Conservation (phyloP, 257 asterid species). For the Ocimum tenuiflorum region DNA sequence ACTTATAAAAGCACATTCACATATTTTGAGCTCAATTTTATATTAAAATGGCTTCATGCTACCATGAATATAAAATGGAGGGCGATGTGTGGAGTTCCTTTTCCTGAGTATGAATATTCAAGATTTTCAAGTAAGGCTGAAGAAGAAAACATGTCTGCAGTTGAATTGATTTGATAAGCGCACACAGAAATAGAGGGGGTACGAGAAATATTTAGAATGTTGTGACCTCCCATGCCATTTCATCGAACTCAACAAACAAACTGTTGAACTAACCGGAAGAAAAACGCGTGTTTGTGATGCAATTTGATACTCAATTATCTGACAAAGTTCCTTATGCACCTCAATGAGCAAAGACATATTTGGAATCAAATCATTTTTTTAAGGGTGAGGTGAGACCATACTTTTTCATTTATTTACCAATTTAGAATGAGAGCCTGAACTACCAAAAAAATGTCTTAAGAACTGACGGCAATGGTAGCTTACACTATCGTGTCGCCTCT, state of each 20-base stretch:
- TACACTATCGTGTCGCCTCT: constrained; percentile 90
- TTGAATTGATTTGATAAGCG: no score
- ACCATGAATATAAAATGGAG: no score
- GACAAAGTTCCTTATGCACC: background rate
- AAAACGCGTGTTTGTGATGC: background rate
- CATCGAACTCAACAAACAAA: background rate
- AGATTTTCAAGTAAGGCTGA: no score
- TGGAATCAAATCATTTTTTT: background rate
- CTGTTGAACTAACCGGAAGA: background rate
- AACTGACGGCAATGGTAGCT: constrained; percentile 19
- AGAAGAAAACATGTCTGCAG: no score
- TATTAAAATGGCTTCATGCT: no score
- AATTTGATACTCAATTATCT: background rate
- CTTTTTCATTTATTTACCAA: no score
- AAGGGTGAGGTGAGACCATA: no score
- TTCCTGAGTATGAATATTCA: no score
- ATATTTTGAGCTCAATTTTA: no score
- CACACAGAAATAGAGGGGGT: no score
- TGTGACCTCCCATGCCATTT: background rate
- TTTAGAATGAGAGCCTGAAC: background rate
- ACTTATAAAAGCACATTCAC: background rate
- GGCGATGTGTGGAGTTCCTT: no score
- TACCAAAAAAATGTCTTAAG: background rate
- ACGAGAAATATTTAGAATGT: no score
- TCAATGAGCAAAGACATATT: background rate